Base-by-base conservation (phyloP, 1,139 yeast species). In the Sugiyamaella novakii region DNA sequence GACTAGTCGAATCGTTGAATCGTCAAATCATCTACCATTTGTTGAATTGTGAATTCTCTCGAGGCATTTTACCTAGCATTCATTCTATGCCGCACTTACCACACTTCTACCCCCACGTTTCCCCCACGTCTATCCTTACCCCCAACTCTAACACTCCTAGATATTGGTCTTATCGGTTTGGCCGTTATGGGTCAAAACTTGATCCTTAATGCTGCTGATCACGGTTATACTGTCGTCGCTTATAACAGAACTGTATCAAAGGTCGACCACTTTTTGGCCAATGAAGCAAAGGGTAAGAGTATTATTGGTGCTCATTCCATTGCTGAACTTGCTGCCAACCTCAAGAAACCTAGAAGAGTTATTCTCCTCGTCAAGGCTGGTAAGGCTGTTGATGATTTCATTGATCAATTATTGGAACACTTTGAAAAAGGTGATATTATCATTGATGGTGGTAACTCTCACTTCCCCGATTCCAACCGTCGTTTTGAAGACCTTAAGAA, bases 131-230 rank as follows among this genome's bases (percentile, higher is more conserved):
- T 3, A 3, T 11, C 24, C 24, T 5, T 12, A 4, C 3, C 15
- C 12, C 34, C 33, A 31, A 8, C n/a, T 10, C 50, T 49, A 41
- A 49, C 52, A 15, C 6, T 27, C 28, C 24, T 28, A 47, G 98
- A 92, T 84, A 83, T 92, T 75, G 98, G 98, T 75, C 87, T 92
- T 74, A 91, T 92, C 69, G 98, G 98, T 71, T 82, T 92, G 82
- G 98, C 98, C 85, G 98, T 92, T 64, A 92, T 92, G 98, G 98
- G 98, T 75, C 98, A 91, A 71, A 92, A 92, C 83, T 79, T 92
- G 80, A 88, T 92, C 73, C 81, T 92, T 64, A 92, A 92, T 75
- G 95, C 94, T 67, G 98, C 98, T 63, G 98, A 92, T 79, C 95
- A 92, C 76, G 97, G 97, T 40, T 68, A 69, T 65, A 87, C 95